Percentiles rank a stretch among this genome's conserved stretches.
Evolutionary conservation across 768 basidiomycete genomes (phyloP).

Genomic region (Hypholoma fasciculare): DNA sequence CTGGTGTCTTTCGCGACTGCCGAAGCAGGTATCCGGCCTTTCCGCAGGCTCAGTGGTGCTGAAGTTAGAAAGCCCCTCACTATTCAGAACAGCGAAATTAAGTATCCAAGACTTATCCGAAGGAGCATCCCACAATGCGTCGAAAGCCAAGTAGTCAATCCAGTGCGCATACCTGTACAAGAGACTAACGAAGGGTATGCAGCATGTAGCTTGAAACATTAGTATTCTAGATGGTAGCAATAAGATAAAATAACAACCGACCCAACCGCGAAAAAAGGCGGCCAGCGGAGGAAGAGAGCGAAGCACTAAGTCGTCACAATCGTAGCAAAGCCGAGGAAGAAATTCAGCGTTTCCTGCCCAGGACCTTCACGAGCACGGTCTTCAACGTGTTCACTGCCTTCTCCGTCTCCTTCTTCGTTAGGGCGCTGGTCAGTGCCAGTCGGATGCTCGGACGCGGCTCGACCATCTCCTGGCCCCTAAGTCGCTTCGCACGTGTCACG

Average conservation of each 20-base stretch:
- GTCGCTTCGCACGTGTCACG: constrained; percentile 79
- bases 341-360: constrained; percentile 8
- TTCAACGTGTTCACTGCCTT: constrained; percentile 80
- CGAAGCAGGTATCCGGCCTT: too few relatives aligned
- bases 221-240: constrained; percentile 4
- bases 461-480: constrained; percentile 80
- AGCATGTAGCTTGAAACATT: background rate
- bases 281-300: too few relatives aligned
- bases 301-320: too few relatives aligned
- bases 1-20: too few relatives aligned
- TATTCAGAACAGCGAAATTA: background rate
- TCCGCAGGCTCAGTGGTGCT: too few relatives aligned
- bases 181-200: background rate
- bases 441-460: constrained; percentile 85
- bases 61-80: background rate
- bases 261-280: too few relatives aligned
- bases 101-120: background rate
- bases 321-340: background rate
- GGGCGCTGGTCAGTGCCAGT: constrained; percentile 74
- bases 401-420: constrained; percentile 90
- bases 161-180: background rate
- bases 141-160: background rate
- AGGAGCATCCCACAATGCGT: background rate
- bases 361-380: constrained; percentile 36
- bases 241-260: background rate